Evolutionary conservation across 495 filamentous ascomycete genomes (phyloP), one percentile per base, ranked within the genome.

Genomic region (Aspergillus leporis): DNA sequence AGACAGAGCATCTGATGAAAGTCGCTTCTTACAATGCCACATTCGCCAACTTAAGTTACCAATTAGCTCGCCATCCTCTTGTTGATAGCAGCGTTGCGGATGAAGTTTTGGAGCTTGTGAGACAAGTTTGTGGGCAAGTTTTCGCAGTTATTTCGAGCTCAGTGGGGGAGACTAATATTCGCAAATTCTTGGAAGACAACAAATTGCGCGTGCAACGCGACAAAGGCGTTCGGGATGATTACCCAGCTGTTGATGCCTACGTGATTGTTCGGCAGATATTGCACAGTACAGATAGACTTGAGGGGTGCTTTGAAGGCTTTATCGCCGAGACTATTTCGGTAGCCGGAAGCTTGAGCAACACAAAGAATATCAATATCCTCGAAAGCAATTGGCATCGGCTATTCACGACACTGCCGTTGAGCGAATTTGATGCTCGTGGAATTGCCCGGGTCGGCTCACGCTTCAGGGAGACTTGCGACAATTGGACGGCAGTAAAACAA

Each of bases 351-450:
- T 16, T 51, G 51, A 41, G 52, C 12, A 63, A 62, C 7, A 50
- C 62, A 7, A 74, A 61, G 19, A 81, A 93, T 62, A 71, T 87
- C 28, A 69, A 69, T 13, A 59, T 64, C 13, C 80, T 95, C 34
- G 94, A 98, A 66, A 68, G 68, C 7, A 70, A 79, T 9, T 98
- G 94, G 94, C 80, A 81, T 38, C 73, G 78, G n/a, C 60, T 92
- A 41, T 95, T 93, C 63, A 85, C 83, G 0, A 67, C 91, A 2
- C 72, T 96, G 12, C 93, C 94, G 3, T 76, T 93, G 4, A 74
- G 83, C 21, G 92, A 96, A 61, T 81, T 98, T 49, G 87, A 97
- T 68, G 68, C 70, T 18, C 68, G 74, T 61, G 93, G 93, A 1
- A 72, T 90, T 47, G 66, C 85, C 25, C 73, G 81, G 14, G 69